phyloP scores from a whole-genome alignment of 129 eudicot genomes.

The Tanacetum coccineum region DNA sequence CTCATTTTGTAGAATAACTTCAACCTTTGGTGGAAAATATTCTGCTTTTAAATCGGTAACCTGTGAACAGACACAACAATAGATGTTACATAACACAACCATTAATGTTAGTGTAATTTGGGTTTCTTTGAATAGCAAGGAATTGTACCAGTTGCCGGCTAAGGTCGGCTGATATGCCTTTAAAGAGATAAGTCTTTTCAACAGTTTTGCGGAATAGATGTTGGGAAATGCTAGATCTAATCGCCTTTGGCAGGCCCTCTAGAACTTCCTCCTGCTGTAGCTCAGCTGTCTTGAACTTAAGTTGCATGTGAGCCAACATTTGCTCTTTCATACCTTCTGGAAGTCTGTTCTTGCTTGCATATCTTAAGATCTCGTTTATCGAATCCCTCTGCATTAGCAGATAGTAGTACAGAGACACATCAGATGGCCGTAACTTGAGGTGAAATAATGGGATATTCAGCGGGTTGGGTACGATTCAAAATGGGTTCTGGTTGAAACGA shows the following conservation, averaged over 20 bases:
- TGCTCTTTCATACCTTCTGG: constrained; percentile 74
- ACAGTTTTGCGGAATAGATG: constrained; percentile 59
- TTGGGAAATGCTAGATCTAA: constrained; percentile 66
- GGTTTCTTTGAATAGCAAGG: neutral
- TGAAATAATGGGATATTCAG: no score
- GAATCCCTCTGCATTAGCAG: constrained; percentile 57
- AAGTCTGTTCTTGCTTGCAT: constrained; percentile 63
- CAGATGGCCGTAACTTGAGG: neutral
- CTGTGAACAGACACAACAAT: neutral
- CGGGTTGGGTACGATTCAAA: neutral
- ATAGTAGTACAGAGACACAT: neutral
- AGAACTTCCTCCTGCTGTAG: constrained; percentile 74
- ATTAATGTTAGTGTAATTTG: neutral
- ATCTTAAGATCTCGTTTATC: constrained; percentile 53
- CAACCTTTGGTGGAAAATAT: constrained; percentile 75
- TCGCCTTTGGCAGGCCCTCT: constrained; percentile 64
- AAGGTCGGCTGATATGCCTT: constrained; percentile 60
- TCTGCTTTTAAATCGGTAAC: constrained; percentile 75
- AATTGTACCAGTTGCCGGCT: constrained; percentile 44
- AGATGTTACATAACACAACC: neutral
- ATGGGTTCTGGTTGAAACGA: neutral
- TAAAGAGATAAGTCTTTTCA: constrained; percentile 57
- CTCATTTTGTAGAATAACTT: constrained; percentile 73
- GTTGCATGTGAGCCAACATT: constrained; percentile 75
- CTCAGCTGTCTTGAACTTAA: constrained; percentile 79